A percentile compares a stretch with the other conserved stretches of the same genome.
Evolutionary conservation across 1,139 yeast species (phyloP).

Genomic region (Blastobotrys arbuscula): DNA sequence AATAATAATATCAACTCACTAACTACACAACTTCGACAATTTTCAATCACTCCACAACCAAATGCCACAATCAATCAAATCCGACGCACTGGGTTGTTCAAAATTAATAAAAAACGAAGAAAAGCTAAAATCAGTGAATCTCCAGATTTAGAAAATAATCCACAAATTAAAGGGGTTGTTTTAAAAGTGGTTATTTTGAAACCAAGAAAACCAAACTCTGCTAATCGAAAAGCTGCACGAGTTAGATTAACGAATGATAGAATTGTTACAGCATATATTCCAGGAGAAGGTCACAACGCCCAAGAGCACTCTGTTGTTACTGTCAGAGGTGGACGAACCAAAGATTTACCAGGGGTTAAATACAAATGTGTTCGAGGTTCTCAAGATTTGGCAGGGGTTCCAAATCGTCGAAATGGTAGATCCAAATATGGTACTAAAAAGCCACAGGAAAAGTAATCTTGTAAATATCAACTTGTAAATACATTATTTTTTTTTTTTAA

Average conservation of each 20-base stretch:
- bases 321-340: constrained; percentile 96
- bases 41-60: constrained; percentile 12
- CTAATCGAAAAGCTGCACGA: constrained; percentile 94
- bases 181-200: constrained; percentile 88
- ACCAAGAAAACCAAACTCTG: constrained; percentile 98
- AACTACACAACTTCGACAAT: not conserved
- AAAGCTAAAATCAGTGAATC: constrained; percentile 56
- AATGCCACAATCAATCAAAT: constrained; percentile 29
- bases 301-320: constrained; percentile 97
- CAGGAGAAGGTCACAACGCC: constrained; percentile 98
- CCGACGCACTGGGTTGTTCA: constrained; percentile 30
- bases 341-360: constrained; percentile 97
- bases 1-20: not conserved
- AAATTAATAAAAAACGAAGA: constrained; percentile 32
- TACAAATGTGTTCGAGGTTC: constrained; percentile 93
- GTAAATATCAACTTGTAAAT: not conserved
- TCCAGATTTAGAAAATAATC: constrained; percentile 77
- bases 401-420: constrained; percentile 83
- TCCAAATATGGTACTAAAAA: constrained; percentile 87
- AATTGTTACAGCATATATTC: constrained; percentile 86
- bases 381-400: constrained; percentile 90
- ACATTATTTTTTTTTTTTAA: not conserved
- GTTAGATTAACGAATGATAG: constrained; percentile 90
- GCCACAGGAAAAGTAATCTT: constrained; percentile 6
- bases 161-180: constrained; percentile 92